These are phyloP conservation scores for Globisporangium lucens DNA, from an alignment of 352 stramenopile species.

Conservation along the genomic window DNA sequence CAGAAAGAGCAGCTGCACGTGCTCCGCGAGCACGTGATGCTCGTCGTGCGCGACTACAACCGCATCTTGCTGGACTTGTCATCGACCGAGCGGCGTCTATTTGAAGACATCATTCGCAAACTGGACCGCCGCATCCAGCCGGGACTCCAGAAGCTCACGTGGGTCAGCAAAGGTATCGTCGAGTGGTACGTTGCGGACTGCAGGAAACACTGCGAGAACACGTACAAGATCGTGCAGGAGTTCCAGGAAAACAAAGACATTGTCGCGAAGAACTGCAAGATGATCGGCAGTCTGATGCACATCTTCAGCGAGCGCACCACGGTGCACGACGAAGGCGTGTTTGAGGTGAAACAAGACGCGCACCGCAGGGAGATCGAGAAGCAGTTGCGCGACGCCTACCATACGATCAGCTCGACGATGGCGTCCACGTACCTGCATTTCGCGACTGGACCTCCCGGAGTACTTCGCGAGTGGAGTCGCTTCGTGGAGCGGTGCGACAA, in stretches of 20 bases:
- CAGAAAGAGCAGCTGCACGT: conserved; percentile 91
- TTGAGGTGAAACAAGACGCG: conserved; percentile 89
- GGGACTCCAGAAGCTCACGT: conserved; percentile 92
- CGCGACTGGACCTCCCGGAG: conserved; percentile 78
- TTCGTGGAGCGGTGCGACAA: conserved; percentile 91
- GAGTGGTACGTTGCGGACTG: conserved; percentile 92
- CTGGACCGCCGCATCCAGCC: conserved; percentile 92
- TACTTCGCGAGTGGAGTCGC: conserved; percentile 91
- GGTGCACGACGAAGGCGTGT: conserved; percentile 92
- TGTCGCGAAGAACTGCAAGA: conserved; percentile 86
- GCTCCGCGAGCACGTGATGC: conserved; percentile 92
- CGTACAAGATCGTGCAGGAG: conserved; percentile 86
- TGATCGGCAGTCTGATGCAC: conserved; percentile 85
- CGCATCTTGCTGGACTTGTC: conserved; percentile 90
- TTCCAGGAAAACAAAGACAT: conserved; percentile 90
- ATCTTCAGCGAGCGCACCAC: conserved; percentile 93
- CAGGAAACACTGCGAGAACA: conserved; percentile 86
- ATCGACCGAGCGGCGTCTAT: conserved; percentile 88
- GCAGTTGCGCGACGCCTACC: conserved; percentile 71
- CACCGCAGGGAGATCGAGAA: conserved; percentile 85
- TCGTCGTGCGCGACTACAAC: conserved; percentile 95
- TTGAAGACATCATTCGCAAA: conserved; percentile 93
- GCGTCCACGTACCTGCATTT: conserved; percentile 92
- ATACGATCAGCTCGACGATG: conserved; percentile 89
- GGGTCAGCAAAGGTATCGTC: conserved; percentile 90